Evolutionary conservation across 73 alveolate species (phyloP).

Genomic region (Paramecium tetraurelia): DNA sequence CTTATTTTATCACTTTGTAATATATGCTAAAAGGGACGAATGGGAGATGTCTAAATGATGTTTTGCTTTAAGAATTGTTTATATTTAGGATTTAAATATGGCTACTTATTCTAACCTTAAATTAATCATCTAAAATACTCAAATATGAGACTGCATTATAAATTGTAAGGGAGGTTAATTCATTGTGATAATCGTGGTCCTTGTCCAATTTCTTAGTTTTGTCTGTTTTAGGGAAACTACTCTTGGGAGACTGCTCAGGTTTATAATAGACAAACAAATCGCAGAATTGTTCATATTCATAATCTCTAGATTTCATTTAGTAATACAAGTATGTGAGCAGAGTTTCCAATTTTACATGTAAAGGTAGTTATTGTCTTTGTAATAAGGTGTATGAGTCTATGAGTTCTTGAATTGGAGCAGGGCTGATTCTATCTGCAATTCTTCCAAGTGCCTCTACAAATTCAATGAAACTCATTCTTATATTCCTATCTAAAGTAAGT

Average conservation of each 20-base stretch:
- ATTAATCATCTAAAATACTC: neutral
- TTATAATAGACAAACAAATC: neutral
- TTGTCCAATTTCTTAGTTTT: neutral
- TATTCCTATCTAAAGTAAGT: conserved; percentile 69
- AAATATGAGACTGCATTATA: neutral
- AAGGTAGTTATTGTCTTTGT: neutral
- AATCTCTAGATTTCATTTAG: neutral
- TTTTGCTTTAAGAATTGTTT: neutral
- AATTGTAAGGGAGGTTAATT: neutral
- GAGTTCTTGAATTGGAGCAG: conserved; percentile 39
- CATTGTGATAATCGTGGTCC: neutral
- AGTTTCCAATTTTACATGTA: conserved; percentile 52
- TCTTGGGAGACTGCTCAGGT: neutral
- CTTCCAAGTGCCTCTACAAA: conserved; percentile 81
- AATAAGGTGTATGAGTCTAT: neutral
- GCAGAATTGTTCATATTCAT: neutral
- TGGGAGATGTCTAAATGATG: neutral
- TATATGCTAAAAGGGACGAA: neutral
- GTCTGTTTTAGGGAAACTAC: neutral
- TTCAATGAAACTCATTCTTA: conserved; percentile 73
- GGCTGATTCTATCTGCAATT: conserved; percentile 67
- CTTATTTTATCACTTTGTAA: neutral
- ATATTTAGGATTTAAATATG: conserved; percentile 34
- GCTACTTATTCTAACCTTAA: neutral
- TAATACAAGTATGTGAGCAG: conserved; percentile 1